Evolutionary conservation across 108 stramenopile genomes (phyloP).

Genomic region (Cyclotella choctawhatcheeana): DNA sequence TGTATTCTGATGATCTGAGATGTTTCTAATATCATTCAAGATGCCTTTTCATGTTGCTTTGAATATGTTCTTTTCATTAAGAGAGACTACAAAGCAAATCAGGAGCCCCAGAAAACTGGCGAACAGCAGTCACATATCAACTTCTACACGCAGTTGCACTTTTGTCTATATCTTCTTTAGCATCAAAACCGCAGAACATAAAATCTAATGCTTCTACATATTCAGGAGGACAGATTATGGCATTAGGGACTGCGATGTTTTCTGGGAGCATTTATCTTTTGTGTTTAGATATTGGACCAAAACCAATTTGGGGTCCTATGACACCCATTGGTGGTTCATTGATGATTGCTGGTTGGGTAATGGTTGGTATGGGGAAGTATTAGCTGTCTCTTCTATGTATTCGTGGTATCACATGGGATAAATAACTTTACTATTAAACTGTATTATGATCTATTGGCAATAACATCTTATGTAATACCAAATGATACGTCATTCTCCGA

Average conservation of each 20-base stretch:
- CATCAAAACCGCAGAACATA: slow-evolving; percentile 17
- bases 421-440: too few species aligned
- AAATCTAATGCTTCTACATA: slow-evolving; percentile 9
- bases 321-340: slow-evolving; percentile 91
- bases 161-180: slow-evolving; percentile 63
- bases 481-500: background rate
- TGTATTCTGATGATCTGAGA: background rate
- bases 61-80: background rate
- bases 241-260: slow-evolving; percentile 71
- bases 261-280: slow-evolving; percentile 82
- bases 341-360: slow-evolving; percentile 83
- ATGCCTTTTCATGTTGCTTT: background rate
- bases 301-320: slow-evolving; percentile 74
- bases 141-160: slow-evolving; percentile 82
- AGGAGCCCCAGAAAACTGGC: slow-evolving; percentile 67
- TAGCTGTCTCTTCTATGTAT: too few species aligned
- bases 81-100: slow-evolving; percentile 53
- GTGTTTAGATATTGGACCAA: slow-evolving; percentile 75
- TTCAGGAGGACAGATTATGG: slow-evolving; percentile 73
- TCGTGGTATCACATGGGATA: too few species aligned
- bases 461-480: too few species aligned
- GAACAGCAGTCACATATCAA: slow-evolving; percentile 83
- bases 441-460: too few species aligned
- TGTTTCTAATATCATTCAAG: background rate
- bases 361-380: slow-evolving; percentile 51